Conservation (phyloP, 768 basidiomycete species). For the Candolleomyces aberdarensis region DNA sequence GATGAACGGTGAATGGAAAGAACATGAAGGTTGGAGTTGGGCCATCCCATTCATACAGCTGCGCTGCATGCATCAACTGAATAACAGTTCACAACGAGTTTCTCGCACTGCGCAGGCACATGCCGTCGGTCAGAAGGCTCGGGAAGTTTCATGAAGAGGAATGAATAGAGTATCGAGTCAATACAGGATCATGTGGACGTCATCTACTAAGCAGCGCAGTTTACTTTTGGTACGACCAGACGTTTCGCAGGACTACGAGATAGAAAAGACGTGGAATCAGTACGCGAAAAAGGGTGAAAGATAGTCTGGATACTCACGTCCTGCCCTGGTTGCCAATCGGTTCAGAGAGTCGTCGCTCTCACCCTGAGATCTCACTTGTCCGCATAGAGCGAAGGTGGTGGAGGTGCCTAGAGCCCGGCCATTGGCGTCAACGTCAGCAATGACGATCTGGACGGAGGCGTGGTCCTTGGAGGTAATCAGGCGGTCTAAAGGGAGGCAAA, state of each 20-base stretch:
- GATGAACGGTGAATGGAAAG: neutral
- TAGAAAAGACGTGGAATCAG: neutral
- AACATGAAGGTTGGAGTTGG: neutral
- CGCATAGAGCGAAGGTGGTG: constrained; percentile 93
- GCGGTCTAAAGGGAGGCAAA: constrained; percentile 60
- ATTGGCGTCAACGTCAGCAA: constrained; percentile 90
- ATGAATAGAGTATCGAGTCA: neutral
- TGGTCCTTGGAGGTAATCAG: constrained; percentile 99
- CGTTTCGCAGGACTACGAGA: constrained; percentile 85
- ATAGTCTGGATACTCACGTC: constrained; percentile 59
- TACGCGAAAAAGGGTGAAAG: neutral
- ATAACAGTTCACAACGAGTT: neutral
- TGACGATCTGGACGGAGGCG: constrained; percentile 94
- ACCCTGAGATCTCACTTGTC: constrained; percentile 90
- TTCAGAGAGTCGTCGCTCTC: constrained; percentile 97
- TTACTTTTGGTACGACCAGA: constrained; percentile 96
- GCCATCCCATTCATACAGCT: too few relatives aligned
- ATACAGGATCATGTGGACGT: constrained; percentile 2
- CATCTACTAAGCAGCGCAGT: constrained; percentile 7
- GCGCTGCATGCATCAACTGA: neutral
- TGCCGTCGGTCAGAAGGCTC: neutral
- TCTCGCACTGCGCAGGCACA: neutral
- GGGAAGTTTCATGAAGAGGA: neutral
- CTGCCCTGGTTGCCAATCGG: constrained; percentile 92
- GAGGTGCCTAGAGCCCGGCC: constrained; percentile 76